A percentile compares a stretch with the other conserved stretches of the same genome.
phyloP scores from a whole-genome alignment of 257 asterid species.

The Asclepias syriaca region DNA sequence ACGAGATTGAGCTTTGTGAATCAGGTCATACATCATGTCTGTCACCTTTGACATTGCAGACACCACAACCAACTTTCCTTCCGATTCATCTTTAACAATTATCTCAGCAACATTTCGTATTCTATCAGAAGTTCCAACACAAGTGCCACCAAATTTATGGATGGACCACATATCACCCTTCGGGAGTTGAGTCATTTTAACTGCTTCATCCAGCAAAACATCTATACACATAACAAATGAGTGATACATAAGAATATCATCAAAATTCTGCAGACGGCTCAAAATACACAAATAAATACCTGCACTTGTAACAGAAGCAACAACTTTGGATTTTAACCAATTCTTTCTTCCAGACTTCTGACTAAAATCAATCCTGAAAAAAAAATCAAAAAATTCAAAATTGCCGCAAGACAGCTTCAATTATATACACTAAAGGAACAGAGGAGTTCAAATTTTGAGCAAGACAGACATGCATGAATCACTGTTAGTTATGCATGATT shows the following conservation, averaged over 20 bases:
- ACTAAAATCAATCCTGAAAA: slow-evolving; percentile 41
- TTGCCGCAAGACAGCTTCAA: background rate
- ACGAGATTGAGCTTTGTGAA: slow-evolving; percentile 72
- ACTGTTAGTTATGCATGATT: background rate
- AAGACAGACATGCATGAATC: background rate
- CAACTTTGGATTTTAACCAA: slow-evolving; percentile 27
- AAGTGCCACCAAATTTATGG: slow-evolving; percentile 97
- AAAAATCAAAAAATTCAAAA: background rate
- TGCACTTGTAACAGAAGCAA: slow-evolving; percentile 64
- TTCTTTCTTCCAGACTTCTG: slow-evolving; percentile 36
- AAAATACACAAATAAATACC: slow-evolving; percentile 27
- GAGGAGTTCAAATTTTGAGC: background rate
- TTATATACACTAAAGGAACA: too few relatives aligned
- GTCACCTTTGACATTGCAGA: slow-evolving; percentile 99
- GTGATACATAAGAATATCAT: slow-evolving; percentile 2
- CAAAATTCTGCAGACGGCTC: background rate
- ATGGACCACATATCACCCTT: slow-evolving; percentile 89
- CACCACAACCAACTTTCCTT: slow-evolving; percentile 80
- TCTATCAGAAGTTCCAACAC: slow-evolving; percentile 90
- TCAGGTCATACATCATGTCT: slow-evolving; percentile 94
- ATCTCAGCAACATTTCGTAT: slow-evolving; percentile 78
- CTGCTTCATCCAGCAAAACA: slow-evolving; percentile 43
- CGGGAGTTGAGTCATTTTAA: slow-evolving; percentile 52
- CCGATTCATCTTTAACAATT: slow-evolving; percentile 61
- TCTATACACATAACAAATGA: slow-evolving; percentile 27